Percentiles rank a stretch among this genome's conserved stretches.
phyloP scores from a whole-genome alignment of 805 yeast genomes.

The Peterozyma toletana region DNA sequence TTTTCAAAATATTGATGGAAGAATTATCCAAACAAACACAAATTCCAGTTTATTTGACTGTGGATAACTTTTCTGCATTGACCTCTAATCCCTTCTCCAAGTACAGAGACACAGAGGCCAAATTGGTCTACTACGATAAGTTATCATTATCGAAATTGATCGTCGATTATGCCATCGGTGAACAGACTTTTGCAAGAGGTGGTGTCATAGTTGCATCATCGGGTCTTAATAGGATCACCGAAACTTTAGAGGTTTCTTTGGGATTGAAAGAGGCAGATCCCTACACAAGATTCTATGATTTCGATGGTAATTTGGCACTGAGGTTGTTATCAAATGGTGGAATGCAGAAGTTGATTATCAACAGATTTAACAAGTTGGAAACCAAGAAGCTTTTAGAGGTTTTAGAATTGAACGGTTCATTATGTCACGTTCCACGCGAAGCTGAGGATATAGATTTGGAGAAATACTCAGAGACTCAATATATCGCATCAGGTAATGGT shows the following conservation, averaged over 20 bases:
- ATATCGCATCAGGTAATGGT: slow-evolving; percentile 56
- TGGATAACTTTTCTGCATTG: slow-evolving; percentile 70
- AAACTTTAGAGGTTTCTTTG: slow-evolving; percentile 56
- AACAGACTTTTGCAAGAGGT: slow-evolving; percentile 45
- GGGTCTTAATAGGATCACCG: slow-evolving; percentile 40
- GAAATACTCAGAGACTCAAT: slow-evolving; percentile 38
- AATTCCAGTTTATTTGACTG: slow-evolving; percentile 56
- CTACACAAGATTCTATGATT: slow-evolving; percentile 41
- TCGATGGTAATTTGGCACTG: slow-evolving; percentile 50
- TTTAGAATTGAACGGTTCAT: slow-evolving; percentile 21
- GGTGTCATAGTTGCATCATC: slow-evolving; percentile 60
- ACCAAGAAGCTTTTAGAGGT: slow-evolving; percentile 33
- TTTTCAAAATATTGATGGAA: slow-evolving; percentile 35
- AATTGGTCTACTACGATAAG: slow-evolving; percentile 48
- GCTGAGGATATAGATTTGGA: slow-evolving; percentile 18
- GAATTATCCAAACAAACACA: slow-evolving; percentile 46
- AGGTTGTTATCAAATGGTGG: slow-evolving; percentile 26
- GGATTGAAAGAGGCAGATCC: slow-evolving; percentile 46
- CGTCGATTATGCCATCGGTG: slow-evolving; percentile 48
- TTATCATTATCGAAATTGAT: slow-evolving; percentile 59
- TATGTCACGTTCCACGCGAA: slow-evolving; percentile 10
- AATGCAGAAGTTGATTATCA: slow-evolving; percentile 26
- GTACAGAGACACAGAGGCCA: slow-evolving; percentile 52
- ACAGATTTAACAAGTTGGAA: slow-evolving; percentile 38
- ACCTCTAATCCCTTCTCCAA: slow-evolving; percentile 45